Evolutionary conservation across 176 grass and related monocot species (phyloP), one percentile per base, ranked within the genome.

Genomic region (Zea mays): DNA sequence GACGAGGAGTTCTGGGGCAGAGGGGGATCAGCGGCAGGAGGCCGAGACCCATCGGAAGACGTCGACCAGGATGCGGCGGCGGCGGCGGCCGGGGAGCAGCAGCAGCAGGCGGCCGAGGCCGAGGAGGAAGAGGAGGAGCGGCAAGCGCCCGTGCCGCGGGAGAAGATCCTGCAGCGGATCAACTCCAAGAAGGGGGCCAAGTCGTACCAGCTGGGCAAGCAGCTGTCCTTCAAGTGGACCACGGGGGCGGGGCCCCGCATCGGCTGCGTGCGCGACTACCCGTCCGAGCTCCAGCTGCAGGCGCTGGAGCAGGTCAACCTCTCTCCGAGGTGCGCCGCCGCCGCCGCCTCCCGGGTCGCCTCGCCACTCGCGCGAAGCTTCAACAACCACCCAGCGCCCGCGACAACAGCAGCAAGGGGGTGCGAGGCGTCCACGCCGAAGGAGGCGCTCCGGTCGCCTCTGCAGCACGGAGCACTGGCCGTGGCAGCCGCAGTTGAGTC

Each of bases 191-290:
- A 97, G 78, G 86, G 59, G 48, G 76, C 91, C 73, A 85, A 89
- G 45, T 93, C 90, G 1, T 97, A 90, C 65, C 93, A 93, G 76
- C 81, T 97, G 50, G 93, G 93, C 10, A 93, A 89, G 80, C 87
- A 93, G 50, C 79, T 97, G 19, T 93, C 93, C 8, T 88, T 87
- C 73, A 88, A 80, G 55, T 90, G 87, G 93, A 88, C 87, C 12
- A 93, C 90, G 2, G 90, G 93, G 3, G 93, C 88, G 0, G 93
- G 93, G 1, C 93, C 93, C 49, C 72, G 93, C 8, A 97, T 97
- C 62, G 93, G 90, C 43, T 97, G 90, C 65, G 88, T 97, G 33
- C 89, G 90, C 58, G 93, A 97, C 80, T 93, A 97, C 82, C 93
- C 90, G 15, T 86, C 93, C 3, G 90, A 97, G 83, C 90, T 97